A percentile compares a stretch with the other conserved stretches of the same genome.
Conservation (phyloP, 139 green algal genomes). For the Eudorina sp. region DNA sequence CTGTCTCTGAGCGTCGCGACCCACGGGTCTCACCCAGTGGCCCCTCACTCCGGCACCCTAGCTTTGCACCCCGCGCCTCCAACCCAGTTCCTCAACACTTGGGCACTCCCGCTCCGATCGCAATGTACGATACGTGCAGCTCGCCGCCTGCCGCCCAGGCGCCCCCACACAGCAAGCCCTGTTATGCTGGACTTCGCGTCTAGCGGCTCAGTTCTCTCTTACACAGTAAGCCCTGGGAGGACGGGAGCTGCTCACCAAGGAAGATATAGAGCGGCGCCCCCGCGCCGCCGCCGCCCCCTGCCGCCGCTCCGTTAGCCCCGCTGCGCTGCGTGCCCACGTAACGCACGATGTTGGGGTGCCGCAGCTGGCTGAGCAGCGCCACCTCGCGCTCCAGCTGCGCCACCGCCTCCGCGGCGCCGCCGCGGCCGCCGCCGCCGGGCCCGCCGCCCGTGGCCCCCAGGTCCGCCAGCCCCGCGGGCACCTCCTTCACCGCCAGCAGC, state of each 20-base stretch:
- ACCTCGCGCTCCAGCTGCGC: slow-evolving; percentile 81
- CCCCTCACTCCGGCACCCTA: too few species aligned
- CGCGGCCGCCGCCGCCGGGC: neutral
- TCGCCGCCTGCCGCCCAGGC: too few species aligned
- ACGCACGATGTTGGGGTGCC: slow-evolving; percentile 91
- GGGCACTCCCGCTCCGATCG: too few species aligned
- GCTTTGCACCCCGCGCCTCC: too few species aligned
- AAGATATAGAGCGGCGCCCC: slow-evolving; percentile 88
- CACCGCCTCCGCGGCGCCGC: slow-evolving; percentile 54
- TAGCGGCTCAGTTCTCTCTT: too few species aligned
- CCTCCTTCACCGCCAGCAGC: slow-evolving; percentile 72
- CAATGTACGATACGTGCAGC: too few species aligned
- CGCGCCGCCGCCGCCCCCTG: slow-evolving; percentile 1
- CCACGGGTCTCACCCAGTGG: too few species aligned
- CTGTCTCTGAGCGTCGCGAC: too few species aligned
- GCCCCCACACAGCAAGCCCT: too few species aligned
- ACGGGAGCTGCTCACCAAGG: slow-evolving; percentile 66
- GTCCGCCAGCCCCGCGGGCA: slow-evolving; percentile 53
- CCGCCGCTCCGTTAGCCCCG: neutral
- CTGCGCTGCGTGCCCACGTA: slow-evolving; percentile 73
- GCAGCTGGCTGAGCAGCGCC: slow-evolving; percentile 76
- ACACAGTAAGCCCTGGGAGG: too few species aligned
- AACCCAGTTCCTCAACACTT: too few species aligned
- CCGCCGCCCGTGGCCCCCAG: neutral
- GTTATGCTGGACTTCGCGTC: too few species aligned